Percentiles rank a stretch among this genome's conserved stretches.
phyloP scores from a whole-genome alignment of 306 rosid species.

The Alnus rubra region DNA sequence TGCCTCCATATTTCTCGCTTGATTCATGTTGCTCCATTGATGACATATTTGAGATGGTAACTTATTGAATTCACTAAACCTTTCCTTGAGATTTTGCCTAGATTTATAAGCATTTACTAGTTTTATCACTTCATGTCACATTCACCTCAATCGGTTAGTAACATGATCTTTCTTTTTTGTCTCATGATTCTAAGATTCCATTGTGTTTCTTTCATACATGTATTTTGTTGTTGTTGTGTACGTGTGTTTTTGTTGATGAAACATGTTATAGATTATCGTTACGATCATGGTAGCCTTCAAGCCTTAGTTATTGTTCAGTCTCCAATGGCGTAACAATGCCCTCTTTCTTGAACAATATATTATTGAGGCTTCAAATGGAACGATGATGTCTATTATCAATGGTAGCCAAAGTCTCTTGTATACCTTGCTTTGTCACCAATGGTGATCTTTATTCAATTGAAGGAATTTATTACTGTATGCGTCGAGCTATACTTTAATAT shows the following conservation, averaged over 20 bases:
- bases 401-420: too few species aligned
- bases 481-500: too few species aligned
- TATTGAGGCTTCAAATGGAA: too few species aligned
- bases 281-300: neutral
- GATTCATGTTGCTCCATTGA: slow-evolving; percentile 69
- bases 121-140: neutral
- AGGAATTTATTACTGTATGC: too few species aligned
- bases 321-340: neutral
- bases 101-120: neutral
- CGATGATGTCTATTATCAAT: too few species aligned
- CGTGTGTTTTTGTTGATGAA: neutral
- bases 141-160: neutral
- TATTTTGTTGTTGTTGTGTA: neutral
- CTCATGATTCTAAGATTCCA: neutral
- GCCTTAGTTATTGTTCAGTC: neutral
- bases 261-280: neutral
- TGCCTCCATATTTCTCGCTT: slow-evolving; percentile 60
- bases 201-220: neutral
- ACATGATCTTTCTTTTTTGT: neutral
- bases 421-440: too few species aligned
- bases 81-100: neutral
- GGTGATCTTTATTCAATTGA: too few species aligned
- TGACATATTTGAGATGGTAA: slow-evolving; percentile 77
- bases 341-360: neutral
- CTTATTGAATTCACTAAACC: neutral